Base-by-base conservation (phyloP, 202 grass and related monocot genomes). In the Digitaria exilis region DNA sequence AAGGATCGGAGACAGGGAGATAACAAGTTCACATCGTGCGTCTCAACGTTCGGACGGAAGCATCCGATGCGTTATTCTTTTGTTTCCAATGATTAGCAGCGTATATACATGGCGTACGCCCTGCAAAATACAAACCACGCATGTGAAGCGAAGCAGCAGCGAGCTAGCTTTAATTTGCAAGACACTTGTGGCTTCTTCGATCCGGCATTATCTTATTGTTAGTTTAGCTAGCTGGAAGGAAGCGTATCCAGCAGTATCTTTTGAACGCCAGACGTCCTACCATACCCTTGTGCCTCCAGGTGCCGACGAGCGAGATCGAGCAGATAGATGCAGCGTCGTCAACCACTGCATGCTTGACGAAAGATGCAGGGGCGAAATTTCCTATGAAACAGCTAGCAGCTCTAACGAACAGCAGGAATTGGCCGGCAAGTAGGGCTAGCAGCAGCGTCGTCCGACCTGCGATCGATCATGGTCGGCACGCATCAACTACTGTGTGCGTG, bases 91-190 rank as follows among this genome's bases (percentile, higher is more conserved):
- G 25, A 78, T 65, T 49, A 46, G 69, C 66, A 69, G 1, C 14
- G 18, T 39, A 15, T 12, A 3, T 2, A 2, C 7, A 54, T 2
- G 5, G 49, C 19, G 39, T 71, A 49, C 48, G 6, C 15, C 44
- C 44, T 18, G 19, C 48, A 55, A 17, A 62, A 7, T 39, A 39
- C 37, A 39, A 63, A 8, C 57, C 13, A n/a, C 24, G 18, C 75
- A 17, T 48, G 58, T 17, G 75, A 78, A 9, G 41, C 14, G 62
- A 79, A 79, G 45, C 44, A 66, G 69, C 44, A 19, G 69, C 44
- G 26, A 31, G 13, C 4, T 60, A 14, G 29, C 70, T 26, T 22
- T 22, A 55, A 22, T 22, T 24, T 11, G 73, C 72, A 58, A 16
- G 12, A 26, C 51, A 42, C 34, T 42, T 43, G 52, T 55, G 18